Evolutionary conservation across 1,284 basidiomycete genomes (phyloP).

Genomic region (Irpex sp.): DNA sequence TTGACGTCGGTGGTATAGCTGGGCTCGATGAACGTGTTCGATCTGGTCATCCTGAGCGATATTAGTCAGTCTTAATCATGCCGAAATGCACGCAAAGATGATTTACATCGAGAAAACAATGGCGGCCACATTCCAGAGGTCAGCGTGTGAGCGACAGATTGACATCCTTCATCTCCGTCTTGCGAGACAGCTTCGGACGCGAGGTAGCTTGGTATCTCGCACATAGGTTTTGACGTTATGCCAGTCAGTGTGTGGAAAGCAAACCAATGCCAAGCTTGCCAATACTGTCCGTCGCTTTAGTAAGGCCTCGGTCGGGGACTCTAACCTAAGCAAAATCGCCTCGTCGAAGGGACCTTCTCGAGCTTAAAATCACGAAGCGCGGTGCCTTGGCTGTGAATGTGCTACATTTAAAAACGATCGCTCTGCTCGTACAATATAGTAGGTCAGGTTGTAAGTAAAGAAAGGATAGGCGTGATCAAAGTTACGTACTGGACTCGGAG

Average conservation of each 20-base stretch:
- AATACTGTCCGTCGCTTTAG: conserved; percentile 78
- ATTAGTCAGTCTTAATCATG: not conserved
- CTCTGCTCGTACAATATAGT: conserved; percentile 1
- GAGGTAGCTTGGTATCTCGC: conserved; percentile 82
- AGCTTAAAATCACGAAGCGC: conserved; percentile 93
- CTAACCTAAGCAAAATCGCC: conserved; percentile 67
- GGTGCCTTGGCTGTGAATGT: conserved; percentile 72
- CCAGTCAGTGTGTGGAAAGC: not conserved
- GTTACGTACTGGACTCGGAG: too few relatives aligned
- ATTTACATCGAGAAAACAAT: conserved; percentile 54
- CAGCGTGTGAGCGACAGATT: conserved; percentile 60
- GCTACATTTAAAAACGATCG: conserved; percentile 38
- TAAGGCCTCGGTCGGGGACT: conserved; percentile 91
- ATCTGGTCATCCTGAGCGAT: conserved; percentile 59
- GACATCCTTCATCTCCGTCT: conserved; percentile 66
- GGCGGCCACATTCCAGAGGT: conserved; percentile 92
- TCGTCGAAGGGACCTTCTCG: conserved; percentile 80
- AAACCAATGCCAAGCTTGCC: conserved; percentile 64
- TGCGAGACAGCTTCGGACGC: conserved; percentile 88
- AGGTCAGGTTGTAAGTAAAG: conserved; percentile 17
- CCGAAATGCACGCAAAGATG: conserved; percentile 7
- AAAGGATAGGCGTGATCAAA: too few relatives aligned
- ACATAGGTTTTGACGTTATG: conserved; percentile 63
- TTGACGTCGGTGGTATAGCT: conserved; percentile 50
- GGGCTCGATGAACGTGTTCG: conserved; percentile 71